phyloP scores from a whole-genome alignment of 441 rosid genomes.

The Rhodomyrtus psidioides region DNA sequence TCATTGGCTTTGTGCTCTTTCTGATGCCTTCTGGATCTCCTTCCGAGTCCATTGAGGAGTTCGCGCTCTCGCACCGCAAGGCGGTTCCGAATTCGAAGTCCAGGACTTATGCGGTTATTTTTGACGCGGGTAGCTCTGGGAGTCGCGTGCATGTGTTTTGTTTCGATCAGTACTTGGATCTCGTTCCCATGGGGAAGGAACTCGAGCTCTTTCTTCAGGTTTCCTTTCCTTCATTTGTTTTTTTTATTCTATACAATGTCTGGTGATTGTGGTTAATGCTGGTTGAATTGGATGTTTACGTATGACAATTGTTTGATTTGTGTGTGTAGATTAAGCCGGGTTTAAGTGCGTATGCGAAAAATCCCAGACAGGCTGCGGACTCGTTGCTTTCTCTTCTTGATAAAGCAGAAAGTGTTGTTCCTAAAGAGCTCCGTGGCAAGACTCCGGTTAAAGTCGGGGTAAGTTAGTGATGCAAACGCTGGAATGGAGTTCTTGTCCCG shows the following conservation, averaged over 20 bases:
- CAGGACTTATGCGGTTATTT: slow-evolving; percentile 68
- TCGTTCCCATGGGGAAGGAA: slow-evolving; percentile 71
- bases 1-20: slow-evolving; percentile 51
- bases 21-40: slow-evolving; percentile 56
- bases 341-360: slow-evolving; percentile 68
- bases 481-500: neutral
- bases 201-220: slow-evolving; percentile 93
- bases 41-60: slow-evolving; percentile 26
- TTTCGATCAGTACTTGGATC: slow-evolving; percentile 82
- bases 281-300: neutral
- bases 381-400: slow-evolving; percentile 66
- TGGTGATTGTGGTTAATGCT: neutral
- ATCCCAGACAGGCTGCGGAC: slow-evolving; percentile 63
- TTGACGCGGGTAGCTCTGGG: slow-evolving; percentile 97
- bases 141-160: slow-evolving; percentile 95
- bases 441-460: slow-evolving; percentile 99
- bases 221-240: neutral
- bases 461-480: slow-evolving; percentile 11
- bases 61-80: slow-evolving; percentile 26
- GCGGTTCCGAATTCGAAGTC: slow-evolving; percentile 26
- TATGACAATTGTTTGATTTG: slow-evolving; percentile 1
- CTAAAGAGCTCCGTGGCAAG: slow-evolving; percentile 51
- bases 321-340: slow-evolving; percentile 66
- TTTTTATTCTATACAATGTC: neutral
- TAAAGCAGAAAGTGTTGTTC: slow-evolving; percentile 76